A percentile compares a stretch with the other conserved stretches of the same genome.
Conservation (phyloP, 139 green algal species). For the Tetraselmis chui region DNA sequence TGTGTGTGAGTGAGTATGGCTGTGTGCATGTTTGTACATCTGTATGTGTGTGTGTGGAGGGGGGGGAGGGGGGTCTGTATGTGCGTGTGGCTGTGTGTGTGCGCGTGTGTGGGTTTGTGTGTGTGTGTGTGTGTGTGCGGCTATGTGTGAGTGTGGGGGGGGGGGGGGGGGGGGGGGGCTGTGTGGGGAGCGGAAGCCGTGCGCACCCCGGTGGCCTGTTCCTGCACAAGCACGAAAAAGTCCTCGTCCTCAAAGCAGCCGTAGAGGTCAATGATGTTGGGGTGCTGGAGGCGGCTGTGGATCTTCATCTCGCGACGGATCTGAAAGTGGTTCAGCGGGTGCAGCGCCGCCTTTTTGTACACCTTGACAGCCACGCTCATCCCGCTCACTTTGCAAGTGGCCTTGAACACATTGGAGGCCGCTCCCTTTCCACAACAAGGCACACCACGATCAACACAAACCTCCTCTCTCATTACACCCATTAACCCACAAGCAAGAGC, state of each 20-base stretch:
- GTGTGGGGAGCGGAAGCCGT: neutral
- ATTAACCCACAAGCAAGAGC: too few species aligned
- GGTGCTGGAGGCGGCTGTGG: neutral
- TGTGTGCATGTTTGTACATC: too few species aligned
- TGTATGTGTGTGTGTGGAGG: too few species aligned
- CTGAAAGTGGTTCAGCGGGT: conserved; percentile 2
- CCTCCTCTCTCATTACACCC: too few species aligned
- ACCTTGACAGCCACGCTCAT: neutral
- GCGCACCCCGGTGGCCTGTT: neutral
- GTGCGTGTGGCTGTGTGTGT: too few species aligned
- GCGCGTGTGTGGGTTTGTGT: too few species aligned
- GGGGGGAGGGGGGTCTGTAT: too few species aligned
- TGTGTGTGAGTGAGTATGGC: too few species aligned
- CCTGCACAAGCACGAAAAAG: conserved; percentile 4
- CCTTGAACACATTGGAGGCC: neutral
- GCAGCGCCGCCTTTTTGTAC: neutral
- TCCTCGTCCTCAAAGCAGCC: conserved; percentile 6
- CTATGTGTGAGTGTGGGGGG: too few species aligned
- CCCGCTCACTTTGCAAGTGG: neutral
- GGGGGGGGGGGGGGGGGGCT: neutral
- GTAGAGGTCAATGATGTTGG: conserved; percentile 5
- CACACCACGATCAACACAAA: neutral
- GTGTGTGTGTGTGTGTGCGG: too few species aligned
- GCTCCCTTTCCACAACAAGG: neutral
- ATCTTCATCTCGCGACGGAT: conserved; percentile 2